phyloP scores from a whole-genome alignment of 768 basidiomycete species.

The Mycena latifolia region DNA sequence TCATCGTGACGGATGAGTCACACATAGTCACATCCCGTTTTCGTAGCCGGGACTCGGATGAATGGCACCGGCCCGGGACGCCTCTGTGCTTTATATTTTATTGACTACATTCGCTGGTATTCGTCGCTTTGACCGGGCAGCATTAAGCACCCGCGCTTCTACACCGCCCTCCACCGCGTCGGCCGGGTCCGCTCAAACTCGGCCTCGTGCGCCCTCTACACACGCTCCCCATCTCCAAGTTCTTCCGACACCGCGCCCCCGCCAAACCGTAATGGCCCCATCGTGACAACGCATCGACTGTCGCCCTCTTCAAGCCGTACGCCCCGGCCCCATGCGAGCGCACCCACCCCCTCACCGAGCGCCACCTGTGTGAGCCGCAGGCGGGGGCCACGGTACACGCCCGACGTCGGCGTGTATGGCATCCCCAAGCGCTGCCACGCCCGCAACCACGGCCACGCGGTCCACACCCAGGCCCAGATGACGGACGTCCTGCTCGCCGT shows the following conservation, averaged over 20 bases:
- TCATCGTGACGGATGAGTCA: too few species aligned
- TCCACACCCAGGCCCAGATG: conserved; percentile 35
- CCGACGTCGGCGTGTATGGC: conserved; percentile 88
- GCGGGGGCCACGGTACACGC: conserved; percentile 52
- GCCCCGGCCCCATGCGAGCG: conserved; percentile 40
- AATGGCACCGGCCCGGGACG: too few species aligned
- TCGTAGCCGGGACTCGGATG: too few species aligned
- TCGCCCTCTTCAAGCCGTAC: conserved; percentile 55
- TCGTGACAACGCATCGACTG: conserved; percentile 55
- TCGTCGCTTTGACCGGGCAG: not conserved
- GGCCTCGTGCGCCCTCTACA: conserved; percentile 56
- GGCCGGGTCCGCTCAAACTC: conserved; percentile 59
- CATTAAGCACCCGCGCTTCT: conserved; percentile 55
- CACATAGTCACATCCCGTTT: too few species aligned
- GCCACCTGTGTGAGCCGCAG: conserved; percentile 44
- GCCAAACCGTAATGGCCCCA: conserved; percentile 43
- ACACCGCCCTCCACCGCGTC: conserved; percentile 52
- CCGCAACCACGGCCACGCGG: not conserved
- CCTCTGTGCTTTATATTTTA: too few species aligned
- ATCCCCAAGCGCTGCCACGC: conserved; percentile 72
- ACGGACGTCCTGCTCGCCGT: conserved; percentile 62
- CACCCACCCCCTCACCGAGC: conserved; percentile 42
- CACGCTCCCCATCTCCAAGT: conserved; percentile 8
- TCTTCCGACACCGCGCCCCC: conserved; percentile 38
- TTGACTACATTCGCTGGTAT: not conserved